These are phyloP conservation scores for Botrytis tulipae DNA, from an alignment of 2,329 filamentous ascomycete species.

Conservation along the genomic window DNA sequence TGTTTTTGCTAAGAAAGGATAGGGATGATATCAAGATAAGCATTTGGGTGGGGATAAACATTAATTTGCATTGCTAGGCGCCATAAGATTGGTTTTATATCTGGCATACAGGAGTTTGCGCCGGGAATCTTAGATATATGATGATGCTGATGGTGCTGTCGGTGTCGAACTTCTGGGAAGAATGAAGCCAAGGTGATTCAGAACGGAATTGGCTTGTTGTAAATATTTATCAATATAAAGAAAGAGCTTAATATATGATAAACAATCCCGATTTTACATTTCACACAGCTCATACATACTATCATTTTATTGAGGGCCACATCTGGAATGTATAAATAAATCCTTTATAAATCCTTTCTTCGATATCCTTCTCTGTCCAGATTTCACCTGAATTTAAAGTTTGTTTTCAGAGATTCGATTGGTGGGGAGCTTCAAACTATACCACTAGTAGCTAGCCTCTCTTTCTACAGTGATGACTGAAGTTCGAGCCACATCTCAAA, in stretches of 20 bases:
- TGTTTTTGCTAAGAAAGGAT: slow-evolving; percentile 46
- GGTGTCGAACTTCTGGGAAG: background rate
- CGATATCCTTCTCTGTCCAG: slow-evolving; percentile 19
- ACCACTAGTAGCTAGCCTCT: background rate
- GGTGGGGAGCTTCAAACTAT: background rate
- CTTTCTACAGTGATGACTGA: background rate
- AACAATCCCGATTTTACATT: background rate
- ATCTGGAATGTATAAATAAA: background rate
- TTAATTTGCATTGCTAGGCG: slow-evolving; percentile 14
- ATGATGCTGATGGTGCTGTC: background rate
- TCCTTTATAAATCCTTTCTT: slow-evolving; percentile 1
- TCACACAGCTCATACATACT: background rate
- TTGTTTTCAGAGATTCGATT: background rate
- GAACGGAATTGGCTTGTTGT: background rate
- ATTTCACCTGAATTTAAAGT: slow-evolving; percentile 11
- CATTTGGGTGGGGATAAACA: background rate
- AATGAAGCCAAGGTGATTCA: background rate
- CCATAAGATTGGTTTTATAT: background rate
- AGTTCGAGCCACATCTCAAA: slow-evolving; percentile 22
- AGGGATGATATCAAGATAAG: background rate
- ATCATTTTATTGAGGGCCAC: background rate
- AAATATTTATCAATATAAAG: background rate
- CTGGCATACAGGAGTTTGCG: slow-evolving; percentile 1
- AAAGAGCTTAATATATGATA: background rate
- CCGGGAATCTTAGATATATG: slow-evolving; percentile 1